Percentiles rank a stretch among this genome's conserved stretches.
These are phyloP conservation scores for Termitomyces sp. DNA, from an alignment of 768 basidiomycete genomes.

Conservation along the genomic window DNA sequence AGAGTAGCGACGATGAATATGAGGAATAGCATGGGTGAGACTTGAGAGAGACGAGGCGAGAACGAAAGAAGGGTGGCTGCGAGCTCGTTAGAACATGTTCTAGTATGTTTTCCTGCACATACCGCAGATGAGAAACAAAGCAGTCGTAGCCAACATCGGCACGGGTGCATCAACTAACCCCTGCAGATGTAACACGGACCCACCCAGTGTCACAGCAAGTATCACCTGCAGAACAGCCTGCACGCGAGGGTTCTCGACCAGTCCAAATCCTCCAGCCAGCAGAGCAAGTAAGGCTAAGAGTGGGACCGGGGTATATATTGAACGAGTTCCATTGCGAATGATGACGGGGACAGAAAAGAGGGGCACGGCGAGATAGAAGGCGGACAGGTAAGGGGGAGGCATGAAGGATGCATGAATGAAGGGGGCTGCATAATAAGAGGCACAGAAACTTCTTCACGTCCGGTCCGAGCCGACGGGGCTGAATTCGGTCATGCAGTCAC, in stretches of 20 bases:
- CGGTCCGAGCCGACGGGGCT: not conserved
- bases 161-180: not conserved
- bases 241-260: not conserved
- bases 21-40: slow-evolving; percentile 7
- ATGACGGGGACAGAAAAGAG: slow-evolving; percentile 3
- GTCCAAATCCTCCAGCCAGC: slow-evolving; percentile 4
- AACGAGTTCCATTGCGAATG: not conserved
- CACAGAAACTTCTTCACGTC: not conserved
- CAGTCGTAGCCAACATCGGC: slow-evolving; percentile 1
- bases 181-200: slow-evolving; percentile 10
- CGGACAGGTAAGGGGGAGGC: slow-evolving; percentile 2
- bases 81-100: not conserved
- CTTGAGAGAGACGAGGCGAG: slow-evolving; percentile 1
- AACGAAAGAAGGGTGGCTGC: slow-evolving; percentile 13
- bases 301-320: slow-evolving; percentile 8
- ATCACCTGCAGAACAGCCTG: slow-evolving; percentile 10
- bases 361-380: slow-evolving; percentile 2
- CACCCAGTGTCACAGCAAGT: slow-evolving; percentile 5
- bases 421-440: not conserved
- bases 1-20: slow-evolving; percentile 6
- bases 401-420: not conserved
- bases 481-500: not conserved
- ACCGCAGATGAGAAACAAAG: slow-evolving; percentile 9
- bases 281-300: slow-evolving; percentile 9
- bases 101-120: not conserved